Evolutionary conservation across 2,329 filamentous ascomycete species (phyloP), one percentile per base, ranked within the genome.

Genomic region (Didymella pomorum): DNA sequence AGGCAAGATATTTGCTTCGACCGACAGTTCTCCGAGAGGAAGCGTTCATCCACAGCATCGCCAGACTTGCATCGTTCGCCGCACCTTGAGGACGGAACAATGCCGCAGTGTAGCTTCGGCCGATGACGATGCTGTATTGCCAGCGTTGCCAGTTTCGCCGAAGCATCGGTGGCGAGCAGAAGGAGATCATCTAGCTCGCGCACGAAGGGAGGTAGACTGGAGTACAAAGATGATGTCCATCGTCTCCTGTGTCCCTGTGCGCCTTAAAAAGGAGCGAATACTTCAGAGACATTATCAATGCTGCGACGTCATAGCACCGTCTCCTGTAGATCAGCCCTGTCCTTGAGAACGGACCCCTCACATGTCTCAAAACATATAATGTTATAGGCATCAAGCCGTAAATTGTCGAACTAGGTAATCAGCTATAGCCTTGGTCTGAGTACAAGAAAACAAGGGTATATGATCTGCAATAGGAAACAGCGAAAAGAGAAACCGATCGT

Each of bases 391-490:
- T 60, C 57, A 50, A 60, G 57, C 52, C 51, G 25, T 55, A 47
- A 39, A 52, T 55, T 53, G 56, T 52, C 16, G 26, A 44, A 60
- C 47, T 48, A 60, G 29, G 33, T 48, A 54, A 52, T 43, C 47
- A 60, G 57, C 57, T 60, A 60, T 56, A 54, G 47, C 57, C 57
- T 56, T 60, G 52, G 29, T 55, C 11, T 47, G 57, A 29, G 46
- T 42, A 56, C 52, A 42, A 43, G 47, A 60, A 60, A 52, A 47
- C 46, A 60, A 60, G 57, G 57, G 57, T 60, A 60, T 60, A 60
- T 60, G 28, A 46, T 42, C 21, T 46, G 41, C 28, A 51, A 52
- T 35, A 52, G 35, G 39, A 43, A 52, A 52, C 33, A n/a, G 12
- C 49, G 39, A 39, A 29, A 47, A 48, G 18, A 18, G 37, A 41